These are phyloP conservation scores for Pelargonium myrrhifolium DNA, from an alignment of 441 rosid species.

Conservation along the genomic window DNA sequence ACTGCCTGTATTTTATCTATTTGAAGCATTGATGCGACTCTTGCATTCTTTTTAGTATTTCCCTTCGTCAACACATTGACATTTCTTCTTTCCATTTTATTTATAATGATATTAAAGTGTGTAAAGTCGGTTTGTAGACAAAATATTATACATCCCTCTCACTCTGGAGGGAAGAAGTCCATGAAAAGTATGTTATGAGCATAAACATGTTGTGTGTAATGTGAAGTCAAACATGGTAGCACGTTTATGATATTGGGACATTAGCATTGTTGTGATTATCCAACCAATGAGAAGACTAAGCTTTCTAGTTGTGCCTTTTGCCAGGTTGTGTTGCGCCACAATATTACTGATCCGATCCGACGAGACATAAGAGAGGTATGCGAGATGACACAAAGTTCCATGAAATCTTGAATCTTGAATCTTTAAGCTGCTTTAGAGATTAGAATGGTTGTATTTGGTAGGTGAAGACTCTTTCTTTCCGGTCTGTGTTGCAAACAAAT, in stretches of 20 bases:
- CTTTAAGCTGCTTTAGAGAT: too few species aligned
- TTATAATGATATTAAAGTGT: conserved; percentile 3
- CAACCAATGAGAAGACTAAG: too few species aligned
- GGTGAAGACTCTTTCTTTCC: too few species aligned
- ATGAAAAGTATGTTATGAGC: neutral
- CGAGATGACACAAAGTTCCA: too few species aligned
- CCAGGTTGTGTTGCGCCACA: too few species aligned
- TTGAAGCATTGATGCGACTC: conserved; percentile 5
- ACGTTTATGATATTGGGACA: neutral
- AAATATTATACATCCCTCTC: neutral
- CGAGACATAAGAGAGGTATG: too few species aligned
- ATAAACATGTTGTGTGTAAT: neutral
- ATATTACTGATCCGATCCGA: too few species aligned
- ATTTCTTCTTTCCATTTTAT: neutral
- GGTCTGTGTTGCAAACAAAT: too few species aligned
- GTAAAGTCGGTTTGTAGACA: neutral
- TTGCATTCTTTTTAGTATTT: neutral
- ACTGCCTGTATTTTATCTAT: conserved; percentile 13
- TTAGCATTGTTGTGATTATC: too few species aligned
- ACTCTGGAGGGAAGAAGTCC: conserved; percentile 21
- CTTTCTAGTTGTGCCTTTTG: too few species aligned
- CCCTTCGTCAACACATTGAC: conserved; percentile 16
- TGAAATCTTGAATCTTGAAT: too few species aligned
- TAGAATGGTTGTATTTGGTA: too few species aligned
- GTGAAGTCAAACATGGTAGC: neutral